Evolutionary conservation across 2,329 filamentous ascomycete genomes (phyloP), one percentile per base, ranked within the genome.

Genomic region (Pseudopithomyces chartarum): DNA sequence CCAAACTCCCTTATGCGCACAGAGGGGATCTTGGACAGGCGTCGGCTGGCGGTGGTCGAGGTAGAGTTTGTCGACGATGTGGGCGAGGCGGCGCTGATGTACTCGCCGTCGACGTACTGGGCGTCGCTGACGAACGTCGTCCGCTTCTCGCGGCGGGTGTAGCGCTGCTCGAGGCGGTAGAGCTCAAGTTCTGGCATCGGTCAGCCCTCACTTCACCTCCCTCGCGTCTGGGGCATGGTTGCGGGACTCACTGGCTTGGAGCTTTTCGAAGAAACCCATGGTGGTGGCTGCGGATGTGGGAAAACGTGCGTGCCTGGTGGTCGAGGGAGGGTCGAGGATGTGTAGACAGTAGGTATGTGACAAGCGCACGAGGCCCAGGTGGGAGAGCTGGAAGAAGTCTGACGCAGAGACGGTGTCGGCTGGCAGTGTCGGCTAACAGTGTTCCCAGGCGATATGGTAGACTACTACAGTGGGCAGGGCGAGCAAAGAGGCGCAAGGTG

Each of bases 51-150:
- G 20, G 29, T 36, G 47, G 65, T 66, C 3, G 66, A 60, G 34
- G 61, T 62, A 23, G 68, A 64, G 17, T 67, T 69, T 7, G 66
- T 72, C 40, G 70, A 66, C 11, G 70, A 69, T 13, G 69, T 69
- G 19, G 74, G 74, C 20, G 70, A 71, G 17, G 71, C 70, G 49
- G 75, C 75, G 83, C 92, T 96, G 76, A 97, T 83, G 80, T 97
- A 97, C 81, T 97, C 94, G 78, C 93, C 95, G 74, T 98, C 91
- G 63, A 97, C 90, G 78, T 98, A 98, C 75, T 91, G 85, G 29
- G 92, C 94, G 70, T 91, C 92, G 72, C 90, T 92, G 72, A 90
- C 87, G 76, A 96, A 97, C 58, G 91, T 95, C 53, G 88, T 93
- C 75, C 94, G 91, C 67, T 94, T 91, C 70, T 94, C 92, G 74